Percentiles rank a stretch among this genome's conserved stretches.
Conservation (phyloP, 495 filamentous ascomycete species). For the Xylaria scruposa region DNA sequence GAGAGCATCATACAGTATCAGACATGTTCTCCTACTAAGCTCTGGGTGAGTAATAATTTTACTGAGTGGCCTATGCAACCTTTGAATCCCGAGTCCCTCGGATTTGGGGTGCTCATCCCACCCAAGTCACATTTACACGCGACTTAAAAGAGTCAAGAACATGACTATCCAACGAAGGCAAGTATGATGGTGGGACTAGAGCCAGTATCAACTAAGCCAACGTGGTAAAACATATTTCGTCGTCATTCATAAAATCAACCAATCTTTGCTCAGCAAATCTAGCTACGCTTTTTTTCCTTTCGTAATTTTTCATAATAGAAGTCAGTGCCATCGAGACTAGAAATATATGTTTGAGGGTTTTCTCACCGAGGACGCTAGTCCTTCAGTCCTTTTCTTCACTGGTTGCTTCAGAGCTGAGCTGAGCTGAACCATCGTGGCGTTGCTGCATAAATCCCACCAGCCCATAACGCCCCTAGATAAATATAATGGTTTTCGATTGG, state of each 20-base stretch:
- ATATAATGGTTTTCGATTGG: neutral
- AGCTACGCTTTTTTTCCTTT: neutral
- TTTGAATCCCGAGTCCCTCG: neutral
- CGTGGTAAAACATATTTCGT: neutral
- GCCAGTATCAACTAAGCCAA: neutral
- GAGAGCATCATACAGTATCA: neutral
- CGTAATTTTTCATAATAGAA: too few relatives aligned
- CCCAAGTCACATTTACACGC: neutral
- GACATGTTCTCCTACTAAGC: neutral
- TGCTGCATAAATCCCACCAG: neutral
- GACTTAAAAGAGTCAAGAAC: neutral
- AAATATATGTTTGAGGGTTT: neutral
- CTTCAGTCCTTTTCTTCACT: neutral
- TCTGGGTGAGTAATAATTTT: neutral
- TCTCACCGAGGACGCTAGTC: neutral
- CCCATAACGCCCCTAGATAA: neutral
- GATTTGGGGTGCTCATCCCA: neutral
- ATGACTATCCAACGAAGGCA: neutral
- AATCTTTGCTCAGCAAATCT: neutral
- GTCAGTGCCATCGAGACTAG: neutral
- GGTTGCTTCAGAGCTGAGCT: neutral
- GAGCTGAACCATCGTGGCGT: neutral
- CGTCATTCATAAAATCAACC: neutral
- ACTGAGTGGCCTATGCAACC: neutral
- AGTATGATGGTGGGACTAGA: neutral